Conservation (phyloP, 345 rosid genomes). For the Citrus hindsii region DNA sequence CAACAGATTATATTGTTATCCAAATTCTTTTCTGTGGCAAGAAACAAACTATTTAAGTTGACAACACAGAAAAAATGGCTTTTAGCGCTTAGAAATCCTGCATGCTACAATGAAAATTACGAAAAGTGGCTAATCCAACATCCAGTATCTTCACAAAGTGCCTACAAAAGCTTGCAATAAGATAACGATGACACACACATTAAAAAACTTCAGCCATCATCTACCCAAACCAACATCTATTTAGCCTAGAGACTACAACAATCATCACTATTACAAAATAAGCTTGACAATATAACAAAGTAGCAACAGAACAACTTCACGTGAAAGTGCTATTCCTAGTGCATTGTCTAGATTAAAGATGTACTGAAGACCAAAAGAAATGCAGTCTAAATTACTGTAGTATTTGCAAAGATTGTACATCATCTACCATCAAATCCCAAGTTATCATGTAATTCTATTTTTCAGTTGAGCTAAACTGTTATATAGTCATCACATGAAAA, state of each 20-base stretch:
- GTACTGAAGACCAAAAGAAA: background rate
- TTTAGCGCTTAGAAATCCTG: constrained; percentile 4
- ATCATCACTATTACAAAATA: background rate
- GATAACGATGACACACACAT: background rate
- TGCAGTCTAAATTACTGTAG: background rate
- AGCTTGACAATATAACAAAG: background rate
- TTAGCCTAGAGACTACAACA: background rate
- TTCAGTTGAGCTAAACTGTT: background rate
- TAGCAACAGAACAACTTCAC: background rate
- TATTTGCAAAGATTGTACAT: background rate
- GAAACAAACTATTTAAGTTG: background rate
- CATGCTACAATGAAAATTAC: background rate
- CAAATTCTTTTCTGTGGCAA: background rate
- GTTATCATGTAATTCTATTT: background rate
- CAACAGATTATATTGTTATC: constrained; percentile 12
- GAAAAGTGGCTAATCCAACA: background rate
- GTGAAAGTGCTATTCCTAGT: background rate
- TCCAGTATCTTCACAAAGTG: background rate
- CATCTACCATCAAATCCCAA: background rate
- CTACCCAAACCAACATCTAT: background rate
- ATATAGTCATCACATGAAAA: background rate
- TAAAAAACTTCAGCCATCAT: background rate
- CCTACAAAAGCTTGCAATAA: background rate
- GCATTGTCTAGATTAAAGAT: background rate
- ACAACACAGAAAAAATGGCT: background rate